phyloP scores from a whole-genome alignment of 1,284 basidiomycete genomes.

The Papiliotrema nemorosa region DNA sequence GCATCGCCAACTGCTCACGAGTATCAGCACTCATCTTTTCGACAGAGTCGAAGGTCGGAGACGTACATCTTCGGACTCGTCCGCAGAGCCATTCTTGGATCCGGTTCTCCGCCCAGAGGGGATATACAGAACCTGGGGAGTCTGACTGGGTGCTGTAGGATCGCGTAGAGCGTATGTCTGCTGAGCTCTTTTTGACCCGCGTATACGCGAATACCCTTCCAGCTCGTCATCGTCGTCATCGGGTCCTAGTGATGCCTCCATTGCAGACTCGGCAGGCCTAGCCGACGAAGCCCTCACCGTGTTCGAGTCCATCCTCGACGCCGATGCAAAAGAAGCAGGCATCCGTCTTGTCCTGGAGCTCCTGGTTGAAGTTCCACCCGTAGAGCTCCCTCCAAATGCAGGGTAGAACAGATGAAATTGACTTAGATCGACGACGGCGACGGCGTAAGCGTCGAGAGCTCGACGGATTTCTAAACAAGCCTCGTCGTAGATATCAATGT shows the following conservation, averaged over 20 bases:
- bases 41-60: neutral
- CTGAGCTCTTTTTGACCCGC: slow-evolving; percentile 11
- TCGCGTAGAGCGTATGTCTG: slow-evolving; percentile 28
- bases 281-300: too few relatives aligned
- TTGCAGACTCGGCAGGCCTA: too few relatives aligned
- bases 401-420: slow-evolving; percentile 45
- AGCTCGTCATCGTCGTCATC: neutral
- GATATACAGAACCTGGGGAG: slow-evolving; percentile 37
- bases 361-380: slow-evolving; percentile 15
- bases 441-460: slow-evolving; percentile 37
- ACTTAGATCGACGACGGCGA: slow-evolving; percentile 37
- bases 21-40: neutral
- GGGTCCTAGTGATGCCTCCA: too few relatives aligned
- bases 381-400: slow-evolving; percentile 27
- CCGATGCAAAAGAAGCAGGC: neutral
- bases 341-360: neutral
- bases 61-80: slow-evolving; percentile 11
- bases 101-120: slow-evolving; percentile 12
- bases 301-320: neutral
- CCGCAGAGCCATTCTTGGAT: neutral
- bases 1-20: slow-evolving; percentile 24
- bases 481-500: slow-evolving; percentile 33
- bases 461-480: slow-evolving; percentile 36
- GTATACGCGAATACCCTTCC: slow-evolving; percentile 16
- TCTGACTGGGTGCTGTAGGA: slow-evolving; percentile 23